Percentiles rank a stretch among this genome's conserved stretches.
Evolutionary conservation across 805 yeast genomes (phyloP).

Genomic region (Kluyveromyces dobzhanskii): DNA sequence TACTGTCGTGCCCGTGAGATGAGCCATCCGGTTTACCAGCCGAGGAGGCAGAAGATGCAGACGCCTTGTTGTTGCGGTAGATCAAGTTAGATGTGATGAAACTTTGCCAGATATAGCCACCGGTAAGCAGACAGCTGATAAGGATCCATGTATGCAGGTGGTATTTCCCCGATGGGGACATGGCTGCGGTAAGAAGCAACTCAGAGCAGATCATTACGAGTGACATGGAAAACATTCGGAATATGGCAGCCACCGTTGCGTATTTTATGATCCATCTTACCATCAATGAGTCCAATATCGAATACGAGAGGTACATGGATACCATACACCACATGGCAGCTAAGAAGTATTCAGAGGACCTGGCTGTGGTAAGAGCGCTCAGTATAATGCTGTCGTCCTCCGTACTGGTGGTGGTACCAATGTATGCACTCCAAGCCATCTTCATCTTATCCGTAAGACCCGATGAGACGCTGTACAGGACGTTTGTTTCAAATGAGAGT

Average conservation of each 20-base stretch:
- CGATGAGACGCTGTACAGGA: slow-evolving; percentile 10
- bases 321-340: slow-evolving; percentile 93
- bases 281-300: slow-evolving; percentile 82
- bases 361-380: slow-evolving; percentile 42
- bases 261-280: slow-evolving; percentile 91
- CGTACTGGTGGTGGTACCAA: slow-evolving; percentile 19
- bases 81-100: slow-evolving; percentile 75
- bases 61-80: slow-evolving; percentile 22
- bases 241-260: slow-evolving; percentile 78
- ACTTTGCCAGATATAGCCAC: slow-evolving; percentile 74
- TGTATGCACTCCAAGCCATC: slow-evolving; percentile 16
- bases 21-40: no score
- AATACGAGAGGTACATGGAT: slow-evolving; percentile 73
- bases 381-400: slow-evolving; percentile 15
- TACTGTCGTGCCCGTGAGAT: background rate
- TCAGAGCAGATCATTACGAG: slow-evolving; percentile 63
- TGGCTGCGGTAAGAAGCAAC: slow-evolving; percentile 54
- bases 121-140: slow-evolving; percentile 76
- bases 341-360: slow-evolving; percentile 69
- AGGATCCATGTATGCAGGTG: slow-evolving; percentile 86
- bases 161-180: slow-evolving; percentile 64
- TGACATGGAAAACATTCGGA: slow-evolving; percentile 79
- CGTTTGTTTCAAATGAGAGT: slow-evolving; percentile 13
- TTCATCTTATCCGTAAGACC: slow-evolving; percentile 15
- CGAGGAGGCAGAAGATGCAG: background rate